Evolutionary conservation across 202 grass and related monocot species (phyloP).

Genomic region (Zoysia matrella): DNA sequence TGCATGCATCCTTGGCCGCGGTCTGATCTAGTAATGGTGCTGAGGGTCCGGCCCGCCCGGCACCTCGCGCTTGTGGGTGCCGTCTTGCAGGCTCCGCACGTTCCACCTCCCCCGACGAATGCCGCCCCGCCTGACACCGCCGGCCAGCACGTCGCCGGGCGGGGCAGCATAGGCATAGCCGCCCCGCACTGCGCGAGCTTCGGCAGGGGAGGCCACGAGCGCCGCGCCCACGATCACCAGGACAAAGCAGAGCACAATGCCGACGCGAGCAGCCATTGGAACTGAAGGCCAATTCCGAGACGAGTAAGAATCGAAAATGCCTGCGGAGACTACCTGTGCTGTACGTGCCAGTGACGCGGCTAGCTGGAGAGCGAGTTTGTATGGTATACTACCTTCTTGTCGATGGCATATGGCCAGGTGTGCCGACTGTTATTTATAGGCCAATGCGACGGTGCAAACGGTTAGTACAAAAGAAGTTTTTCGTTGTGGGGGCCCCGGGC

Average conservation of each 20-base stretch:
- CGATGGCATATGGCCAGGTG: constrained; percentile 32
- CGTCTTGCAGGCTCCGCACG: constrained; percentile 34
- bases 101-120: constrained; percentile 47
- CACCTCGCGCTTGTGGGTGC: constrained; percentile 60
- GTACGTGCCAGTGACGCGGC: background rate
- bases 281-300: background rate
- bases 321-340: background rate
- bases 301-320: background rate
- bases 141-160: background rate
- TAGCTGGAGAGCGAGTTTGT: background rate
- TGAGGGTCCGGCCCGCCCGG: constrained; percentile 76
- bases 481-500: background rate
- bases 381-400: background rate
- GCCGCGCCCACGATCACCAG: constrained; percentile 43
- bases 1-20: background rate
- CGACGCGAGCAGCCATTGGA: constrained; percentile 35
- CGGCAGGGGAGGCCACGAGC: constrained; percentile 15
- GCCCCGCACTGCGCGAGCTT: constrained; percentile 22
- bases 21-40: constrained; percentile 57
- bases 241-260: constrained; percentile 45
- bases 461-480: constrained; percentile 36
- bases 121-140: background rate
- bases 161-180: background rate
- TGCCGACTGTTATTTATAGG: constrained; percentile 39
- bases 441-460: background rate